A percentile compares a stretch with the other conserved stretches of the same genome.
Conservation (phyloP, 805 yeast genomes). For the Candida quercuum region DNA sequence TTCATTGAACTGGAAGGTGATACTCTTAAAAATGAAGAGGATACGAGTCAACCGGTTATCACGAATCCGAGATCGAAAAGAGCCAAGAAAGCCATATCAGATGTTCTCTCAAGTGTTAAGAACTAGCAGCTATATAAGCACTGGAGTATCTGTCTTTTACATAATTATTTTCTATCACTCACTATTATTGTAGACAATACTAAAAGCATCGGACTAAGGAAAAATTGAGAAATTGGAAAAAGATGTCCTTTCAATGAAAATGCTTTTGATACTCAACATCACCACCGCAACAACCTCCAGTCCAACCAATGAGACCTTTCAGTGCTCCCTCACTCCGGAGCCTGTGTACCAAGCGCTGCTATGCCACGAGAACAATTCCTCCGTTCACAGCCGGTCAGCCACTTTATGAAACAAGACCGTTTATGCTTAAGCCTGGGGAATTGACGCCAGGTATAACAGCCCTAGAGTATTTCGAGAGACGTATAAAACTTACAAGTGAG, state of each 20-base stretch:
- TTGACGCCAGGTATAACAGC: constrained; percentile 87
- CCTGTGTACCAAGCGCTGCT: not conserved
- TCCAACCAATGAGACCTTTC: no score
- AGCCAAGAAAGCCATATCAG: not conserved
- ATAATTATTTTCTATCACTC: no score
- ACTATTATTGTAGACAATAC: no score
- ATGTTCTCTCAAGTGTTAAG: no score
- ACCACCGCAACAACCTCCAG: no score
- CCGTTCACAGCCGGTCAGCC: constrained; percentile 74
- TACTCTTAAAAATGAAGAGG: not conserved
- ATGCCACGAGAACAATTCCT: constrained; percentile 11
- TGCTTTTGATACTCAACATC: no score
- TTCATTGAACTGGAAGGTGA: not conserved
- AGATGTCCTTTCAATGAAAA: no score
- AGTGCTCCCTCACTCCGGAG: no score
- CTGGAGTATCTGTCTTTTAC: no score
- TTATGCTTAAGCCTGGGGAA: constrained; percentile 66
- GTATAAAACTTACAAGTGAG: constrained; percentile 49
- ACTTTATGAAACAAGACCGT: constrained; percentile 77
- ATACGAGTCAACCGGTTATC: constrained; percentile 14
- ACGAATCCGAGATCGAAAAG: not conserved
- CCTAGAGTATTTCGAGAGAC: constrained; percentile 69
- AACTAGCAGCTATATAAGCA: no score
- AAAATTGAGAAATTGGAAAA: no score
- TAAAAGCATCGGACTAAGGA: no score